Evolutionary conservation across 805 yeast genomes (phyloP).

Genomic region (Nematodospora valgi): DNA sequence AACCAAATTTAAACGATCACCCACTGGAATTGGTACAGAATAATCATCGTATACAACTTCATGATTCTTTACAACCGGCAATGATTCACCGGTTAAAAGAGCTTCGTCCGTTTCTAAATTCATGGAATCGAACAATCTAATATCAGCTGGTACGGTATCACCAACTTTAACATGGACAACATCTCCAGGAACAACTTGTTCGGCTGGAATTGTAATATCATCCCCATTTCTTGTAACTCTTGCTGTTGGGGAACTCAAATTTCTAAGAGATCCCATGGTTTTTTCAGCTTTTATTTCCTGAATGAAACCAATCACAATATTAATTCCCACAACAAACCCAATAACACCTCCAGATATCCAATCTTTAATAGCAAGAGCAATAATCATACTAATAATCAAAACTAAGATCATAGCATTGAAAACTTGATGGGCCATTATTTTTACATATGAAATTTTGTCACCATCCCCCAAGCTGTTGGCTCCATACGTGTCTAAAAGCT

Average conservation of each 20-base stretch:
- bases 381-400: slow-evolving; percentile 33
- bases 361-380: slow-evolving; percentile 35
- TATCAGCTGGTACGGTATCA: slow-evolving; percentile 43
- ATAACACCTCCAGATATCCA: slow-evolving; percentile 46
- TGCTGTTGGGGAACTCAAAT: slow-evolving; percentile 46
- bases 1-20: slow-evolving; percentile 33
- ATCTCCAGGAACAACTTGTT: slow-evolving; percentile 46
- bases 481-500: slow-evolving; percentile 14
- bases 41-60: slow-evolving; percentile 33
- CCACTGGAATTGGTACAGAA: slow-evolving; percentile 32
- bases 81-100: slow-evolving; percentile 38
- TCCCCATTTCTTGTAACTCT: slow-evolving; percentile 43
- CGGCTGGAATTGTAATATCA: slow-evolving; percentile 31
- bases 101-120: slow-evolving; percentile 44
- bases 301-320: slow-evolving; percentile 47
- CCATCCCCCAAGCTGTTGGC: slow-evolving; percentile 29
- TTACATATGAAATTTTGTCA: slow-evolving; percentile 23
- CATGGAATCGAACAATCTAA: slow-evolving; percentile 31
- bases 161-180: slow-evolving; percentile 38
- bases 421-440: slow-evolving; percentile 34
- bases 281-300: slow-evolving; percentile 51
- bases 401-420: slow-evolving; percentile 40
- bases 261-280: slow-evolving; percentile 47
- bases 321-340: slow-evolving; percentile 41
- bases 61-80: slow-evolving; percentile 34